These are phyloP conservation scores for Penicillium verrucosum DNA, from an alignment of 2,329 filamentous ascomycete species.

Conservation along the genomic window DNA sequence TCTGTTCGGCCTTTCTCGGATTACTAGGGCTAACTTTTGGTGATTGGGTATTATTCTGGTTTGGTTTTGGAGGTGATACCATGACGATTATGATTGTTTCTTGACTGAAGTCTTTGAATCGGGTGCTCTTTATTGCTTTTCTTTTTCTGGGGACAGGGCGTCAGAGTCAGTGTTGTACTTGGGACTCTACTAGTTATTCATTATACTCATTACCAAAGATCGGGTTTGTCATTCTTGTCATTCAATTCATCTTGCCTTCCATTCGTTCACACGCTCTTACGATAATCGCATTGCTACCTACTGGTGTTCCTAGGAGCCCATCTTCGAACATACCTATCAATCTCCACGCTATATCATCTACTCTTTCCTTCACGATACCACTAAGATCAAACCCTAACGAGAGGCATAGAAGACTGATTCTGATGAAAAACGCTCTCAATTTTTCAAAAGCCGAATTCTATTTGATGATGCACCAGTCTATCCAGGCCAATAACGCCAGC, in stretches of 20 bases:
- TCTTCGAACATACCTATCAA: too few species aligned
- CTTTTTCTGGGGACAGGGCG: not conserved
- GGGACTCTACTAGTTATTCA: not conserved
- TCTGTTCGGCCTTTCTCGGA: conserved; percentile 34
- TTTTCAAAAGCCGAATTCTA: not conserved
- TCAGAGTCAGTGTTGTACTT: not conserved
- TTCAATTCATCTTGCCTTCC: not conserved
- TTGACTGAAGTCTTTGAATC: not conserved
- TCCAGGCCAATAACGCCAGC: not conserved
- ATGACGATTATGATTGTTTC: not conserved
- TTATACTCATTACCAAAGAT: not conserved
- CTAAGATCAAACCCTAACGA: not conserved
- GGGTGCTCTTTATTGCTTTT: not conserved
- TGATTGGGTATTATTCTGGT: too few species aligned
- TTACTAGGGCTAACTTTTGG: conserved; percentile 8
- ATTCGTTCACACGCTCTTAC: not conserved
- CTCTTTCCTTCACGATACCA: too few species aligned
- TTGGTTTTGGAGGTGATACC: not conserved
- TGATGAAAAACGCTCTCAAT: not conserved
- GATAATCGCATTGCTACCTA: not conserved
- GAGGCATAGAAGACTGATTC: not conserved
- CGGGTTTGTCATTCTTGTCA: not conserved
- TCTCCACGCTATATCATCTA: too few species aligned
- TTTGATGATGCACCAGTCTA: not conserved
- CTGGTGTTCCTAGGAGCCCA: too few species aligned